Base-by-base conservation (phyloP, 2,329 filamentous ascomycete species). In the Myriosclerotinia duriaeana region DNA sequence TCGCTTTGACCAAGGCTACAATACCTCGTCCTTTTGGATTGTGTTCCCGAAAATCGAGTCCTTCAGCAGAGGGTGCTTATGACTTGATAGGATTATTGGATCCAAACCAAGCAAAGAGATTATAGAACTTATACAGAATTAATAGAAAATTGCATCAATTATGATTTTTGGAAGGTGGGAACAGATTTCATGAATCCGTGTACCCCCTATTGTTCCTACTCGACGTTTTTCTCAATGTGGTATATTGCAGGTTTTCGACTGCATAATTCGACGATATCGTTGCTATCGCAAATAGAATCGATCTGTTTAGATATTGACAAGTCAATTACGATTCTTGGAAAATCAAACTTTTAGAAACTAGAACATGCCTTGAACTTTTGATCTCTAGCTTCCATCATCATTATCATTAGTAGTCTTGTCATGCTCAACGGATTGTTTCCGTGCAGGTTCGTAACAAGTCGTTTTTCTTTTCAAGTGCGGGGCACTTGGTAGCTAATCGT, bases 401-500 rank as follows among this genome's bases (percentile, higher is more conserved):
- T 42, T 30, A 36, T 36, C 15, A 22, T 14, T 42, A 40, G 30
- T 40, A 38, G 40, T 7, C 40, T 60, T 60, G 20, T 34, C 44
- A n/a, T n/a, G 40, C 15, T 30, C 44, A n/a, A 38, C 48, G 40
- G 44, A 34, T 48, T 60, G 40, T 46, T 46, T 44, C 38, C 26
- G 40, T 15, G 38, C 38, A 58, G 30, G 34, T 55, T 48, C 58
- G 26, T 26, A 26, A 64, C 61, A 64, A 53, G 53, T 56, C 66
- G 20, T 54, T 68, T 44, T 38, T 44, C 61, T 71, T 65, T 71
- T 71, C 17, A 38, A 68, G 48, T 68, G 68, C 50, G 66, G 65
- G 70, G 67, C 12, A 69, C 65, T 72, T 69, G 68, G 69, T 55
- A 66, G 44, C 55, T 71, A 71, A 48, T 44, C 70, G 68, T 72